These are phyloP conservation scores for Mycena leptocephala DNA, from an alignment of 768 basidiomycete species.

Conservation along the genomic window DNA sequence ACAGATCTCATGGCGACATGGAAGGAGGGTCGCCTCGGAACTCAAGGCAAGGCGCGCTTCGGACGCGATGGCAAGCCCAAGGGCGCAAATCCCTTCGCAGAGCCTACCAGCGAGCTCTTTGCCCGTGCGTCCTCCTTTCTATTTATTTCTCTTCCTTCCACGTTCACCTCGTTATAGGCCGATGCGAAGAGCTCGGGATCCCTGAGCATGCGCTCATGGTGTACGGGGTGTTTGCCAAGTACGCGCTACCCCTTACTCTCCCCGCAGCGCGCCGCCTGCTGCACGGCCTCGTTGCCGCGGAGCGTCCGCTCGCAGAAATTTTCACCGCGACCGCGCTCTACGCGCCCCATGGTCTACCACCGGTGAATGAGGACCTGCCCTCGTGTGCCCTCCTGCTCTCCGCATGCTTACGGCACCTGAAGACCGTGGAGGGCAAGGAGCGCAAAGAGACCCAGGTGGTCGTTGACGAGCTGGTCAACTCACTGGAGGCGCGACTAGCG, in stretches of 20 bases:
- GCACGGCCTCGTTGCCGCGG: conserved; percentile 14
- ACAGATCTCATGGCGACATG: conserved; percentile 31
- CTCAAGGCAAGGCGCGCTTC: conserved; percentile 31
- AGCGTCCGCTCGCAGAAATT: conserved; percentile 25
- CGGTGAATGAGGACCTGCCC: conserved; percentile 16
- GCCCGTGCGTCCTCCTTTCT: conserved; percentile 22
- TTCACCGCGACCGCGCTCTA: conserved; percentile 30
- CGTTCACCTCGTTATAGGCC: conserved; percentile 11
- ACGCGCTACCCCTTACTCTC: conserved; percentile 32
- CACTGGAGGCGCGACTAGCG: conserved; percentile 9
- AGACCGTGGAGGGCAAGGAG: neutral
- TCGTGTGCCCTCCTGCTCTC: conserved; percentile 32
- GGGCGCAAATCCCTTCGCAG: conserved; percentile 26
- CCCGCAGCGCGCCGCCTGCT: conserved; percentile 33
- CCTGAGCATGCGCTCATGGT: conserved; percentile 34
- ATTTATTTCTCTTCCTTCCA: neutral
- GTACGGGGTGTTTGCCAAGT: conserved; percentile 23
- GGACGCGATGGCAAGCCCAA: conserved; percentile 27
- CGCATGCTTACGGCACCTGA: conserved; percentile 26
- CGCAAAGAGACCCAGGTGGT: neutral
- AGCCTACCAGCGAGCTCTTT: conserved; percentile 34
- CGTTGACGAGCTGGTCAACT: conserved; percentile 2
- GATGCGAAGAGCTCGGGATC: conserved; percentile 28
- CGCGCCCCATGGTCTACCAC: conserved; percentile 19
- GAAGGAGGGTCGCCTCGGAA: conserved; percentile 37